Percentiles rank a stretch among this genome's conserved stretches.
phyloP scores from a whole-genome alignment of 305 asterid species.

The Withania somnifera region DNA sequence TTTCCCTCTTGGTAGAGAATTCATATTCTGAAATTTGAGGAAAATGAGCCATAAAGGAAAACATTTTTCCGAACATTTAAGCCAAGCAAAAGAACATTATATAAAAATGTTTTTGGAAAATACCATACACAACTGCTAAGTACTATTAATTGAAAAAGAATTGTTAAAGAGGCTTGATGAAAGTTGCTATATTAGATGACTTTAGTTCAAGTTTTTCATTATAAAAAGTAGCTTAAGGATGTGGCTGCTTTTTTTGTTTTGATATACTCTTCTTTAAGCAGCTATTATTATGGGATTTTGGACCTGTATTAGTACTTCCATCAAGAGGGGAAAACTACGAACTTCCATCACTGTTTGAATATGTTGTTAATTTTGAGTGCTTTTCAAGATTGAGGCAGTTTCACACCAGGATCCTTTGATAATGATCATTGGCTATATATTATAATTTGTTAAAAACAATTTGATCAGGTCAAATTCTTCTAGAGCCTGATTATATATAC shows the following conservation, averaged over 20 bases:
- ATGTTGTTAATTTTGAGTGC: background rate
- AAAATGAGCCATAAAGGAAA: background rate
- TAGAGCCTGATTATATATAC: conserved; percentile 14
- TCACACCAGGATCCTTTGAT: background rate
- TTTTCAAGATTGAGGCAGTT: background rate
- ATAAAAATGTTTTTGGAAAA: no score
- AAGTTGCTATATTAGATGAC: background rate
- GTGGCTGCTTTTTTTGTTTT: background rate
- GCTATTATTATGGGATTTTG: background rate
- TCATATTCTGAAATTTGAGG: background rate
- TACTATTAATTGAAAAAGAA: background rate
- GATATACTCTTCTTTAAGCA: background rate
- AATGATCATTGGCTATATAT: background rate
- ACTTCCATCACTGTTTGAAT: background rate
- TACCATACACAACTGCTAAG: no score
- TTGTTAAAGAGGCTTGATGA: background rate
- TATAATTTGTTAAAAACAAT: background rate
- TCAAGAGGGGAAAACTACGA: background rate
- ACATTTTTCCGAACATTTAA: background rate
- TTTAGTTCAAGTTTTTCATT: background rate
- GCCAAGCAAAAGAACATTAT: background rate
- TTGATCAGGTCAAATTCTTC: conserved; percentile 4
- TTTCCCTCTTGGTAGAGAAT: background rate
- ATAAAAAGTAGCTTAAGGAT: background rate
- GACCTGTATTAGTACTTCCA: background rate